Base-by-base conservation (phyloP, 306 rosid genomes). In the Purshia tridentata region DNA sequence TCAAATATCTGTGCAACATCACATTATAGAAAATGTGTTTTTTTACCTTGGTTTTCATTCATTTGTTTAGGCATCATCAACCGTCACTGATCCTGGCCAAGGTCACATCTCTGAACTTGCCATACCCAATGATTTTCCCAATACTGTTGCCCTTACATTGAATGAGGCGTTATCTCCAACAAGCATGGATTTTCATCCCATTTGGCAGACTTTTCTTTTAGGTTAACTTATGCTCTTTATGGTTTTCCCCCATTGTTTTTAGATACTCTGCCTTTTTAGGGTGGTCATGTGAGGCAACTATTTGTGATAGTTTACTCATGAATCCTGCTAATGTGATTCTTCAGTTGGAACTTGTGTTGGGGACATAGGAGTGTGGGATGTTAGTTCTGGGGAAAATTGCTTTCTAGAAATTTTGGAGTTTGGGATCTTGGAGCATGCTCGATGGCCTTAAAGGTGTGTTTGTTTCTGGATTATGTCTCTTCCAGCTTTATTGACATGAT, bases 121-220 rank as follows among this genome's bases (percentile, higher is more conserved):
- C 73, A 82, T 85, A 42, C 83, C 83, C 0, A 89, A 81, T 46
- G 86, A 89, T 74, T 70, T 89, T 52, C 98, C 98, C 1, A 88
- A 70, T 78, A 81, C 73, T 29, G 88, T 89, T 7, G 65, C 80
- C 67, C 80, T 87, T 53, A 86, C 90, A 53, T 83, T 92, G 56
- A 82, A 82, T 55, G 89, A 86, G 78, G 93, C 86, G 45, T 89
- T 96, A 57, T 69, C 85, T 77, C 98, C 98, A 20, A 86, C 81
- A 84, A 92, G 92, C 92, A 89, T 92, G 96, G 96, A 89, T 78
- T 92, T 92, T 39, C 97, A 92, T 89, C 97, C 96, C 8, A 45
- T 71, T 63, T 84, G 85, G 74, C 93, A 82, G 63, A 80, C 91
- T 37, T 37, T 92, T 54, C 93, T 92, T 78, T 87, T 89, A 75